Percentiles rank a stretch among this genome's conserved stretches.
These are phyloP conservation scores for Pistacia vera DNA, from an alignment of 345 rosid genomes.

Conservation along the genomic window DNA sequence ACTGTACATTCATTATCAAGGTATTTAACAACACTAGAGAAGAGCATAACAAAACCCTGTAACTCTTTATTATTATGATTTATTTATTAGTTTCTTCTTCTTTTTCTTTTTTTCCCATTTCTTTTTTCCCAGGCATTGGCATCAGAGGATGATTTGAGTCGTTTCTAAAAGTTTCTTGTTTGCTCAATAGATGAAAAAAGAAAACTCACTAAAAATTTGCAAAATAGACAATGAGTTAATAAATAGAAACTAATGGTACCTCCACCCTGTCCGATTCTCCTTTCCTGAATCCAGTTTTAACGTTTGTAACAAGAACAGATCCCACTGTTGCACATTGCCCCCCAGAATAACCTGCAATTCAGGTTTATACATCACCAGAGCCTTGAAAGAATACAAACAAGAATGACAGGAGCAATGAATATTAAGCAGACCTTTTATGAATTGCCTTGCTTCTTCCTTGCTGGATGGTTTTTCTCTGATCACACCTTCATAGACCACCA, in stretches of 20 bases:
- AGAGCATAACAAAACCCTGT: no score
- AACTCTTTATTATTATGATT: no score
- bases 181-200: not conserved
- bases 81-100: no score
- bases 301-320: slow-evolving; percentile 79
- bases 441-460: slow-evolving; percentile 73
- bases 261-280: slow-evolving; percentile 84
- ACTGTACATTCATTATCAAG: no score
- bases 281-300: slow-evolving; percentile 66
- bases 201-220: not conserved
- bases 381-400: slow-evolving; percentile 9
- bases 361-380: slow-evolving; percentile 1
- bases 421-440: slow-evolving; percentile 57
- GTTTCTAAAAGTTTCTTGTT: no score
- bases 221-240: not conserved
- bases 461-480: slow-evolving; percentile 83
- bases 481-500: slow-evolving; percentile 80
- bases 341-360: slow-evolving; percentile 67
- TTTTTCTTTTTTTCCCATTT: no score
- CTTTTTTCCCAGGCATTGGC: no score
- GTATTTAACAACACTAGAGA: no score
- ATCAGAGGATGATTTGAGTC: no score
- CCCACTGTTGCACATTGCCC: slow-evolving; percentile 79
- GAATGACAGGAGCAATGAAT: slow-evolving; percentile 4
- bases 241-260: slow-evolving; percentile 42